Percentiles rank a stretch among this genome's conserved stretches.
Conservation (phyloP, 345 rosid species). For the Lepidium africanum region DNA sequence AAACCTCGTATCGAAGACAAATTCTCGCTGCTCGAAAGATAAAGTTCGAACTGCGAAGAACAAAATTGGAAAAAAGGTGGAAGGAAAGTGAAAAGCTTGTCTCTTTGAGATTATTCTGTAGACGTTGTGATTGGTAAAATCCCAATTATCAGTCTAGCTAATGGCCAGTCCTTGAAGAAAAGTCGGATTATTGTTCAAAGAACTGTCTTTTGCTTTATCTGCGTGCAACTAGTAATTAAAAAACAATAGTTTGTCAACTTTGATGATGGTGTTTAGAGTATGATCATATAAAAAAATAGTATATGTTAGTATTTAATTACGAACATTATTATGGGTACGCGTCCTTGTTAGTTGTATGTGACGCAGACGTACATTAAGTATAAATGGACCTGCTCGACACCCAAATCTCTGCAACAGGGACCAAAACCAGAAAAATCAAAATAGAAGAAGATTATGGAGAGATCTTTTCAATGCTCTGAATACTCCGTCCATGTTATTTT, state of each 20-base stretch:
- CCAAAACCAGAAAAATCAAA: no score
- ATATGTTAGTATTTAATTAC: not conserved
- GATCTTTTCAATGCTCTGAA: no score
- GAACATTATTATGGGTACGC: no score
- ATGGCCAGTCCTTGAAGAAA: not conserved
- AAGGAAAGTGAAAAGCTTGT: slow-evolving; percentile 18
- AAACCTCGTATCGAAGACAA: slow-evolving; percentile 15
- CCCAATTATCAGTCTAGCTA: slow-evolving; percentile 22
- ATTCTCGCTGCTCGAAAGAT: not conserved
- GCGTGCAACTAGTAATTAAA: slow-evolving; percentile 2
- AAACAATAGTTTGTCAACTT: not conserved
- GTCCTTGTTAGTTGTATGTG: no score
- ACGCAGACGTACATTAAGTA: no score
- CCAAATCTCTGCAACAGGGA: no score
- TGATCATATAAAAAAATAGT: not conserved
- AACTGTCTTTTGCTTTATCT: slow-evolving; percentile 5
- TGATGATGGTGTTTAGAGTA: slow-evolving; percentile 6
- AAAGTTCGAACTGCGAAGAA: not conserved
- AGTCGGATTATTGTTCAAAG: slow-evolving; percentile 11
- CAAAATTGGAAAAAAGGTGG: not conserved
- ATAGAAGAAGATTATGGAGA: no score
- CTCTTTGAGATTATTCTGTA: not conserved
- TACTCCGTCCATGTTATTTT: no score
- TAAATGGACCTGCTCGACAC: no score
- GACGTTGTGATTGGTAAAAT: slow-evolving; percentile 5